Conservation (phyloP, 345 rosid genomes). For the Combretum micranthum region DNA sequence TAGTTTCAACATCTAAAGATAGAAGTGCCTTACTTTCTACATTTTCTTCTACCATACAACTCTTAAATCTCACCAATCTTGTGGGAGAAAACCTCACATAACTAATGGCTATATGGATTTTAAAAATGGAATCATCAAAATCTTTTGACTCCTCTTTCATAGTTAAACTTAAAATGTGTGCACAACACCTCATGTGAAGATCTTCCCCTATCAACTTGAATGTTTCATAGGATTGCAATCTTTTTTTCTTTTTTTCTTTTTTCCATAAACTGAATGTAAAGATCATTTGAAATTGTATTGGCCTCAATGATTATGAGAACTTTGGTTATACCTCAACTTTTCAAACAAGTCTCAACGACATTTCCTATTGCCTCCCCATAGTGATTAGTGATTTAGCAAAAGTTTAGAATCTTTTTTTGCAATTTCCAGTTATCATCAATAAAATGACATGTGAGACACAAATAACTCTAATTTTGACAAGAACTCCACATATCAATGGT, state of each 20-base stretch:
- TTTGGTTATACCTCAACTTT: conserved; percentile 11
- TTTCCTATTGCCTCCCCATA: conserved; percentile 9
- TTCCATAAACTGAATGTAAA: no score
- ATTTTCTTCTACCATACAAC: background rate
- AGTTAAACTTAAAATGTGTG: conserved; percentile 7
- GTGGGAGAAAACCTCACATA: conserved; percentile 2
- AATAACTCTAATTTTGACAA: conserved; percentile 4
- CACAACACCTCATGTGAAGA: background rate
- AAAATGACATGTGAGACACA: conserved; percentile 11
- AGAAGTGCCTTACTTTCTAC: background rate
- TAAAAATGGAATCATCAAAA: background rate
- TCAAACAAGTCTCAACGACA: conserved; percentile 8
- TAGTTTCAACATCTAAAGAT: conserved; percentile 5
- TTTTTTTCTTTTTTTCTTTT: conserved; percentile 3
- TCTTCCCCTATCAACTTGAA: background rate
- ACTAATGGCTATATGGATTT: background rate
- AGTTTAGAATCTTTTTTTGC: conserved; percentile 7
- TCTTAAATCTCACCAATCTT: background rate
- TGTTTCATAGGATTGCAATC: conserved; percentile 2
- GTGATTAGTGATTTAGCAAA: background rate
- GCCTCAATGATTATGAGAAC: no score
- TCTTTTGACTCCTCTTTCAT: background rate
- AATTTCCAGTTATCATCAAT: conserved; percentile 12
- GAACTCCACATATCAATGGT: conserved; percentile 13
- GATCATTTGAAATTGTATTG: no score